Evolutionary conservation across 2,329 filamentous ascomycete species (phyloP).

Genomic region (Calonectria pseudoreteaudii): DNA sequence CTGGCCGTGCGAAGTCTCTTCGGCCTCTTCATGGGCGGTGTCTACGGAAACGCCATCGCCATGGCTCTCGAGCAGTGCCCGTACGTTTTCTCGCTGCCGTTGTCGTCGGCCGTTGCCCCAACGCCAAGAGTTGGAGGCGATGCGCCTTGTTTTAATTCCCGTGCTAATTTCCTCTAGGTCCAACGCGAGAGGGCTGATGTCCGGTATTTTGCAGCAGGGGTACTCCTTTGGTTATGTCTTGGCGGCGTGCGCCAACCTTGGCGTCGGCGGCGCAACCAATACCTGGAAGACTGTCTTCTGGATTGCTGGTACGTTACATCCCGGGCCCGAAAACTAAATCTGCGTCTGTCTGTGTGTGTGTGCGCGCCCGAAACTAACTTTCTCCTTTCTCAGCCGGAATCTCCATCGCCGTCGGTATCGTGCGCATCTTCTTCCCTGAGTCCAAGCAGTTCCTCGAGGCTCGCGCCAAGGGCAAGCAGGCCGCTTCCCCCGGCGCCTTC

Average conservation of each 20-base stretch:
- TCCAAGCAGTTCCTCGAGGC: constrained; percentile 80
- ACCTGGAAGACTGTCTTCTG: constrained; percentile 84
- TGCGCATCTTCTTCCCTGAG: constrained; percentile 78
- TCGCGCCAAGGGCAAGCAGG: constrained; percentile 68
- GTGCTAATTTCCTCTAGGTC: constrained; percentile 50
- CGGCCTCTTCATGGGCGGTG: constrained; percentile 84
- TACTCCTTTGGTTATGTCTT: constrained; percentile 85
- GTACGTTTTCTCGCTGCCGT: constrained; percentile 53
- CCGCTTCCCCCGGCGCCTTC: constrained; percentile 64
- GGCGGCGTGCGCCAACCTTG: constrained; percentile 80
- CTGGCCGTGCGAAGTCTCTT: constrained; percentile 80
- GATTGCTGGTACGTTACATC: constrained; percentile 62
- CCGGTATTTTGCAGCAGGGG: constrained; percentile 84
- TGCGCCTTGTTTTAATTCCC: constrained; percentile 24
- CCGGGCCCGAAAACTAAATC: not conserved
- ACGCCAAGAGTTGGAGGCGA: constrained; percentile 31
- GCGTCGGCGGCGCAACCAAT: constrained; percentile 72
- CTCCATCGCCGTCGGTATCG: constrained; percentile 75
- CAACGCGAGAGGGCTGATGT: constrained; percentile 82
- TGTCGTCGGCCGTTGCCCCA: not conserved
- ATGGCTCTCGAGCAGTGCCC: constrained; percentile 83
- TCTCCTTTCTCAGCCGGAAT: constrained; percentile 62
- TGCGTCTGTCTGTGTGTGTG: too few species aligned
- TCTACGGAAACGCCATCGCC: constrained; percentile 82
- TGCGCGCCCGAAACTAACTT: not conserved